Percentiles rank a stretch among this genome's conserved stretches.
Conservation (phyloP, 1,284 basidiomycete genomes). For the Cutaneotrichosporon sp. region DNA sequence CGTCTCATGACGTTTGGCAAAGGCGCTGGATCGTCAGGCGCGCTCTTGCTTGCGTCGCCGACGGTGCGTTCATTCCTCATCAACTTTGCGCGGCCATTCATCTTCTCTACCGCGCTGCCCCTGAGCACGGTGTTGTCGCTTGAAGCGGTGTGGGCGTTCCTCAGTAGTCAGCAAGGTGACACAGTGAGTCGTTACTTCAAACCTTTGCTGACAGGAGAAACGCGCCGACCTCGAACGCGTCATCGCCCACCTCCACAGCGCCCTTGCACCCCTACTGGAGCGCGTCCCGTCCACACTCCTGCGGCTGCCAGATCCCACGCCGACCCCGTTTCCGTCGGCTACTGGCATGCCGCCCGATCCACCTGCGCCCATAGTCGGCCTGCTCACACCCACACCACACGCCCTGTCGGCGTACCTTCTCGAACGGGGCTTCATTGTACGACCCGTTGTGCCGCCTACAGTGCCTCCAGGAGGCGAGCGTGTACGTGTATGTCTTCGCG, state of each 20-base stretch:
- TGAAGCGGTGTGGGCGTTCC: constrained; percentile 69
- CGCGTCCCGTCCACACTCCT: constrained; percentile 24
- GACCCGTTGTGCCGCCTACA: constrained; percentile 46
- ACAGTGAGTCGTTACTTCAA: constrained; percentile 41
- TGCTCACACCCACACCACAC: constrained; percentile 68
- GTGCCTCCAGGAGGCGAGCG: constrained; percentile 45
- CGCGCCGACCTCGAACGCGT: not conserved
- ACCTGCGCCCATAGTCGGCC: constrained; percentile 70
- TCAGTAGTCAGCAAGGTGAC: constrained; percentile 63
- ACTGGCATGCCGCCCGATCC: constrained; percentile 20
- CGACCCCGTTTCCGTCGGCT: constrained; percentile 19
- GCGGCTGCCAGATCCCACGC: constrained; percentile 25
- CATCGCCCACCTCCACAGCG: constrained; percentile 19
- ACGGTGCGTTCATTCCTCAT: constrained; percentile 76
- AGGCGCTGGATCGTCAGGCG: constrained; percentile 67
- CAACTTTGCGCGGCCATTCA: constrained; percentile 87
- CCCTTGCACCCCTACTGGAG: constrained; percentile 23
- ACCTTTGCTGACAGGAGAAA: constrained; percentile 1
- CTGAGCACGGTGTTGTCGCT: constrained; percentile 68
- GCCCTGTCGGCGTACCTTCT: constrained; percentile 40
- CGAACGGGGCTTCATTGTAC: constrained; percentile 36
- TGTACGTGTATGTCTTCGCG: constrained; percentile 43
- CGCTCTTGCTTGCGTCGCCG: constrained; percentile 67
- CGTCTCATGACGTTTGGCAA: constrained; percentile 62
- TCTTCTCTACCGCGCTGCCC: constrained; percentile 79